phyloP scores from a whole-genome alignment of 805 yeast genomes.

The Candida sonorensis region DNA sequence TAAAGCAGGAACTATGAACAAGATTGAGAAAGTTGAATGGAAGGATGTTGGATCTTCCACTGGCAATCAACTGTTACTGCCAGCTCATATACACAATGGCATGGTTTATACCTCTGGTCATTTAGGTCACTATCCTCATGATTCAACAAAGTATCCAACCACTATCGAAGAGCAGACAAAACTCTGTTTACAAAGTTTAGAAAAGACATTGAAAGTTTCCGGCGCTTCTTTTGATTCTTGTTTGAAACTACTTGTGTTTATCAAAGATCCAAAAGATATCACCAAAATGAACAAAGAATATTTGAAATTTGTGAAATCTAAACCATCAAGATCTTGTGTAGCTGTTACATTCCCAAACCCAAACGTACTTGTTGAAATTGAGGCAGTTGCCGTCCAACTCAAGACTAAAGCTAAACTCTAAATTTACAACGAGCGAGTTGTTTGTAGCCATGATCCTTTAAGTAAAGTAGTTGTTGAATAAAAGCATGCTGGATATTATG shows the following conservation, averaged over 20 bases:
- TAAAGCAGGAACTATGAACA: neutral
- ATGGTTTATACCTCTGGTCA: slow-evolving; percentile 24
- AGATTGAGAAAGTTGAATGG: slow-evolving; percentile 2
- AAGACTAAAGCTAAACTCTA: slow-evolving; percentile 14
- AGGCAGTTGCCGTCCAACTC: slow-evolving; percentile 32
- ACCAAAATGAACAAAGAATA: slow-evolving; percentile 39
- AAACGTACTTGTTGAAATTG: slow-evolving; percentile 44
- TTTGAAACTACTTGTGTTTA: slow-evolving; percentile 43
- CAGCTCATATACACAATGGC: slow-evolving; percentile 3
- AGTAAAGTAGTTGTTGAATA: no score
- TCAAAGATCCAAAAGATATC: slow-evolving; percentile 36
- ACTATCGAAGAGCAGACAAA: slow-evolving; percentile 40
- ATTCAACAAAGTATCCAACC: slow-evolving; percentile 29
- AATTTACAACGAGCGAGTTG: no score
- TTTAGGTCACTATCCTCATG: slow-evolving; percentile 25
- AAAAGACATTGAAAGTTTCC: slow-evolving; percentile 33
- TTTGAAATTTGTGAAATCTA: slow-evolving; percentile 35
- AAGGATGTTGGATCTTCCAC: slow-evolving; percentile 1
- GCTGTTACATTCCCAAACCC: slow-evolving; percentile 46
- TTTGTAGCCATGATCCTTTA: no score
- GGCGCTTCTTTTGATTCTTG: slow-evolving; percentile 41
- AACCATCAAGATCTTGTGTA: slow-evolving; percentile 50
- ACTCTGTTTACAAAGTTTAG: slow-evolving; percentile 37
- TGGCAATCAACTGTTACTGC: slow-evolving; percentile 1
- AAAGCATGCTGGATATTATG: no score